These are phyloP conservation scores for Mortierella hygrophila DNA, from an alignment of 192 early-diverging fungal genomes.

Conservation along the genomic window DNA sequence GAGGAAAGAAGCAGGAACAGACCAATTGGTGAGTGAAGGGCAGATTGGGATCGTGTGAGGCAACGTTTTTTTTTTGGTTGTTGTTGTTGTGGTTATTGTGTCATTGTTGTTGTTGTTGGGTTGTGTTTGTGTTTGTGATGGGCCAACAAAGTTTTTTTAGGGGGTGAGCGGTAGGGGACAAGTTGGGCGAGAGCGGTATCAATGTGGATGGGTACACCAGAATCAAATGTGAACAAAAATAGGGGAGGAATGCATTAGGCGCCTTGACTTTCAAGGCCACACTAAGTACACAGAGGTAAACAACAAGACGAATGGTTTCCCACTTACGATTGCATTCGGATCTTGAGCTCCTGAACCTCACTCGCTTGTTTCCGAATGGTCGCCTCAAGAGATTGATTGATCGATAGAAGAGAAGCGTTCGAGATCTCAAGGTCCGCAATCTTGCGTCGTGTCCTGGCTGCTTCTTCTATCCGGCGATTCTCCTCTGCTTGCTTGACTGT, in stretches of 20 bases:
- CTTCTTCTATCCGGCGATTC: constrained; percentile 36
- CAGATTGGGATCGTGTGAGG: neutral
- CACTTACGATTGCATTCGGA: constrained; percentile 49
- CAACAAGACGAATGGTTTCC: neutral
- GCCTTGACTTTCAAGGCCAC: neutral
- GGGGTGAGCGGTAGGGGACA: neutral
- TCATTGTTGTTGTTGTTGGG: neutral
- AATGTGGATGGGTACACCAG: neutral
- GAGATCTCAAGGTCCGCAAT: constrained; percentile 71
- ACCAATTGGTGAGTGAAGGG: neutral
- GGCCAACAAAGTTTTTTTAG: neutral
- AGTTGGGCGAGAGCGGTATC: neutral
- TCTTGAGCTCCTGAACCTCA: constrained; percentile 62
- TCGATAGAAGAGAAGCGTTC: constrained; percentile 60
- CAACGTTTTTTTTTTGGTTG: neutral
- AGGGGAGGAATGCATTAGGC: neutral
- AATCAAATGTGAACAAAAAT: neutral
- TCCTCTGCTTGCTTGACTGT: constrained; percentile 29
- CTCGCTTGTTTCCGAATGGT: constrained; percentile 61
- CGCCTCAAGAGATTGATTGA: constrained; percentile 66
- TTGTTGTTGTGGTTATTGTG: neutral
- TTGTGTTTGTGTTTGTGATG: neutral
- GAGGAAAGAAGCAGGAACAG: neutral
- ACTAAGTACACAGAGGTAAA: neutral
- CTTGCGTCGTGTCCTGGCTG: constrained; percentile 55